Percentiles rank a stretch among this genome's conserved stretches.
Evolutionary conservation across 192 early-diverging fungal species (phyloP).

Genomic region (Entomortierella parvispora): DNA sequence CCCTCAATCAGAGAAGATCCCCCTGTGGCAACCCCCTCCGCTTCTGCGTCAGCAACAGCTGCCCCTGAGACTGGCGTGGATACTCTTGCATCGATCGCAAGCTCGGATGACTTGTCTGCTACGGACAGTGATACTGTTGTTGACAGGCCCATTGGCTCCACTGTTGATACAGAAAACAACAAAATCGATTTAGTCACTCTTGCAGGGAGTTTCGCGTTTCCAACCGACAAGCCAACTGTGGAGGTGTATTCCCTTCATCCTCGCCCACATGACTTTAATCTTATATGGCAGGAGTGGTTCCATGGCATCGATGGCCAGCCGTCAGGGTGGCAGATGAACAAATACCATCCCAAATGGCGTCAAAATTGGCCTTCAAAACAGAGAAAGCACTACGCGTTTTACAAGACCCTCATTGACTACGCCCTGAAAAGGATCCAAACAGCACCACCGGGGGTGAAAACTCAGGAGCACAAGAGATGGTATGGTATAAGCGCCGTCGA

Average conservation of each 20-base stretch:
- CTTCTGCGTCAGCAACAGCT: too few relatives aligned
- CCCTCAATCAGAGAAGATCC: too few relatives aligned
- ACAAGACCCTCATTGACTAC: neutral
- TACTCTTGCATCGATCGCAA: too few relatives aligned
- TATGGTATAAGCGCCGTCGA: neutral
- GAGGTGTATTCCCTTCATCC: conserved; percentile 10
- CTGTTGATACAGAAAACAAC: too few relatives aligned
- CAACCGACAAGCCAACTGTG: conserved; percentile 3
- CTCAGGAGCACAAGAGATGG: conserved; percentile 8
- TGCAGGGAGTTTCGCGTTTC: conserved; percentile 4
- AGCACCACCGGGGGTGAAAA: too few relatives aligned
- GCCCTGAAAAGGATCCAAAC: conserved; percentile 1
- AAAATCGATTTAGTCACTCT: too few relatives aligned
- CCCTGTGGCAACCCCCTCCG: too few relatives aligned
- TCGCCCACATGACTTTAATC: conserved; percentile 3
- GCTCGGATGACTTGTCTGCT: too few relatives aligned
- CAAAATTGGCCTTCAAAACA: neutral
- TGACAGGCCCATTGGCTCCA: too few relatives aligned
- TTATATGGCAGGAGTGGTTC: conserved; percentile 32
- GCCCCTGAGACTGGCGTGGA: too few relatives aligned
- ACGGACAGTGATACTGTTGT: too few relatives aligned
- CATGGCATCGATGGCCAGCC: conserved; percentile 13
- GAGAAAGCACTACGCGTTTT: conserved; percentile 12
- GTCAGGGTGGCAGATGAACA: conserved; percentile 29
- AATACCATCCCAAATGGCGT: conserved; percentile 18